Conservation (phyloP, 1,284 basidiomycete genomes). For the Rhizoctonia solani region DNA sequence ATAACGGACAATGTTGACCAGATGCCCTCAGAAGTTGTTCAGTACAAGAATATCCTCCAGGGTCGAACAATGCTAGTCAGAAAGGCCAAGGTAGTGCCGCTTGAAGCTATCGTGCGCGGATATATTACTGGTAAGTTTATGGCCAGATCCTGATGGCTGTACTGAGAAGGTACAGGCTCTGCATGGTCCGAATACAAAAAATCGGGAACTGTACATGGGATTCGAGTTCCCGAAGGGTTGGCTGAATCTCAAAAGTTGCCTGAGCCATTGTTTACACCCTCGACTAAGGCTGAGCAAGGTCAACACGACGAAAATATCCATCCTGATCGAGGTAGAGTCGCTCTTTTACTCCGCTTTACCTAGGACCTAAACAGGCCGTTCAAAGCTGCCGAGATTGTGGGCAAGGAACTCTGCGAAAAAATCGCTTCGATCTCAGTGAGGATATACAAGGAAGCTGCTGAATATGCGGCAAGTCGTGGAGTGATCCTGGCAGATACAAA, state of each 20-base stretch:
- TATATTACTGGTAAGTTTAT: constrained; percentile 81
- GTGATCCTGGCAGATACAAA: constrained; percentile 96
- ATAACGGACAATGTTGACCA: constrained; percentile 72
- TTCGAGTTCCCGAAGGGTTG: constrained; percentile 73
- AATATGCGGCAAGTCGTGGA: constrained; percentile 77
- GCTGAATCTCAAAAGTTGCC: constrained; percentile 86
- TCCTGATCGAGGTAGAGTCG: constrained; percentile 71
- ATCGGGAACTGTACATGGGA: constrained; percentile 86
- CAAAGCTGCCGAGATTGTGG: constrained; percentile 67
- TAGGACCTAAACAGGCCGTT: constrained; percentile 19
- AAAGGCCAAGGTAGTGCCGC: constrained; percentile 86
- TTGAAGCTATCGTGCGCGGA: constrained; percentile 97
- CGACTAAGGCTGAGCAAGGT: constrained; percentile 95
- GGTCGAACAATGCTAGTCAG: constrained; percentile 90
- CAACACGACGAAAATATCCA: constrained; percentile 98
- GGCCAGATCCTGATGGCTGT: neutral
- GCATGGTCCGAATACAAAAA: constrained; percentile 95
- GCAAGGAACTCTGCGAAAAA: constrained; percentile 64
- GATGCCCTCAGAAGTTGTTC: constrained; percentile 73
- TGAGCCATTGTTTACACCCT: constrained; percentile 91
- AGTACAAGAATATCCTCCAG: constrained; percentile 69
- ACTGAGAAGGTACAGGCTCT: constrained; percentile 63
- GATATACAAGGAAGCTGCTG: constrained; percentile 78
- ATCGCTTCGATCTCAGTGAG: constrained; percentile 65
- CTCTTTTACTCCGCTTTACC: neutral